Conservation (phyloP, 768 basidiomycete species). For the Leccinum longicurvipes region DNA sequence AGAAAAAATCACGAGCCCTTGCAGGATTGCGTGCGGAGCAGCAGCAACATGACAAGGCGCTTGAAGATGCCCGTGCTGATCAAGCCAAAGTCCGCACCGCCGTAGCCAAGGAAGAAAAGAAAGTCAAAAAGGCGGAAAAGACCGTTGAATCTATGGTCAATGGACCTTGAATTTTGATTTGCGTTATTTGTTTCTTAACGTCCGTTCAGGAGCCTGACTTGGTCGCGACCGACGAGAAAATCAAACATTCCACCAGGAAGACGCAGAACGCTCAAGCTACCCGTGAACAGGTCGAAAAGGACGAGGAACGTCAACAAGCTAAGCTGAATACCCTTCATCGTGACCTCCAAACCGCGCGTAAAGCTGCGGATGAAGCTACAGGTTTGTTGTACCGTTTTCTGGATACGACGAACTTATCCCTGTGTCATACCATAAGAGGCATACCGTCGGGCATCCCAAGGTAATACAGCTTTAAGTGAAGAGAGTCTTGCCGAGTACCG, state of each 20-base stretch:
- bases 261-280: constrained; percentile 64
- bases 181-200: background rate
- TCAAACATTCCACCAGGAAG: constrained; percentile 81
- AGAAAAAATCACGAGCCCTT: constrained; percentile 70
- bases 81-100: constrained; percentile 74
- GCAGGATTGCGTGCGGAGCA: constrained; percentile 67
- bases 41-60: constrained; percentile 60
- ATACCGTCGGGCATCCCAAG: constrained; percentile 66
- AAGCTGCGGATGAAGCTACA: constrained; percentile 73
- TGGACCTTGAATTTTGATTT: background rate
- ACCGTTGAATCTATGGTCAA: constrained; percentile 76
- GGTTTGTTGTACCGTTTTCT: constrained; percentile 42
- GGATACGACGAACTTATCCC: background rate
- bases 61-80: constrained; percentile 71
- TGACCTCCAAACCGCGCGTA: constrained; percentile 65
- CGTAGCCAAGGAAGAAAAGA: constrained; percentile 82
- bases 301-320: constrained; percentile 47
- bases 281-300: constrained; percentile 61
- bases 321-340: constrained; percentile 55
- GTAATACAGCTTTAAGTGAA: constrained; percentile 76
- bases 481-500: constrained; percentile 84
- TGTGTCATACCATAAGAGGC: constrained; percentile 49
- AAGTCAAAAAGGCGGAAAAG: constrained; percentile 89
- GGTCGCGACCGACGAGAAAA: constrained; percentile 80
- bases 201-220: constrained; percentile 75